phyloP scores from a whole-genome alignment of 2,329 filamentous ascomycete genomes.

The Pseudonectria foliicola region DNA sequence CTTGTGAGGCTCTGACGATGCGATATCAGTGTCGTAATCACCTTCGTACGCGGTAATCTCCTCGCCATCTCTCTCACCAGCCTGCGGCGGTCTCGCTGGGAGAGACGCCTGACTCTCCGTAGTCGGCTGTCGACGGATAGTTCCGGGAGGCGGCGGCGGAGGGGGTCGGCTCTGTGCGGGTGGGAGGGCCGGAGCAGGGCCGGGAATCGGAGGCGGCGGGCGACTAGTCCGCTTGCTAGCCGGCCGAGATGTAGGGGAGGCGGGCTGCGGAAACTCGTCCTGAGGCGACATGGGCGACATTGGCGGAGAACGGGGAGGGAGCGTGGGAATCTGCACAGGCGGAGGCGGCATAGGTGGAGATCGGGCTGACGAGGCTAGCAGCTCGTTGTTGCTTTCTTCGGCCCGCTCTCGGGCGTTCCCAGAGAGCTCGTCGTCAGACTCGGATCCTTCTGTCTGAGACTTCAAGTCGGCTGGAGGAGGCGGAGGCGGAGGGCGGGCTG shows the following conservation, averaged over 20 bases:
- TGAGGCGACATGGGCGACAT: slow-evolving; percentile 25
- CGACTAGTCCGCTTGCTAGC: slow-evolving; percentile 50
- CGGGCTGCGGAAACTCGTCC: slow-evolving; percentile 34
- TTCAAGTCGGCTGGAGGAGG: slow-evolving; percentile 45
- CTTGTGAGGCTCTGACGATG: slow-evolving; percentile 86
- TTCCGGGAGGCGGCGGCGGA: slow-evolving; percentile 56
- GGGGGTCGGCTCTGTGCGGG: slow-evolving; percentile 54
- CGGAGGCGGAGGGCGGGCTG: slow-evolving; percentile 57
- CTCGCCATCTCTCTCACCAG: slow-evolving; percentile 60
- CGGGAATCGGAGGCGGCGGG: slow-evolving; percentile 54
- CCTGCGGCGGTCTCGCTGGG: slow-evolving; percentile 34
- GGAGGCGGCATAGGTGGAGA: slow-evolving; percentile 23
- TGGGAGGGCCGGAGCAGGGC: slow-evolving; percentile 37
- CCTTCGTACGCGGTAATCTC: slow-evolving; percentile 93
- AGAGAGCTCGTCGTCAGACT: slow-evolving; percentile 83
- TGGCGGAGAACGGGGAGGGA: background rate
- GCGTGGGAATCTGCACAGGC: background rate
- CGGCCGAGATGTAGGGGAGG: slow-evolving; percentile 33
- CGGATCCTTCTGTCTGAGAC: slow-evolving; percentile 71
- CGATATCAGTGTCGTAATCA: slow-evolving; percentile 97
- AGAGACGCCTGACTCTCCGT: slow-evolving; percentile 42
- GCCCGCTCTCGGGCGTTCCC: slow-evolving; percentile 38
- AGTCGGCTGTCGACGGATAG: slow-evolving; percentile 51
- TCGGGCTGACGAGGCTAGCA: slow-evolving; percentile 16
- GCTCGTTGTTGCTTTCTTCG: slow-evolving; percentile 27